Evolutionary conservation across 805 yeast species (phyloP), one percentile per base, ranked within the genome.

Genomic region (Saccharomycopsis sp.): DNA sequence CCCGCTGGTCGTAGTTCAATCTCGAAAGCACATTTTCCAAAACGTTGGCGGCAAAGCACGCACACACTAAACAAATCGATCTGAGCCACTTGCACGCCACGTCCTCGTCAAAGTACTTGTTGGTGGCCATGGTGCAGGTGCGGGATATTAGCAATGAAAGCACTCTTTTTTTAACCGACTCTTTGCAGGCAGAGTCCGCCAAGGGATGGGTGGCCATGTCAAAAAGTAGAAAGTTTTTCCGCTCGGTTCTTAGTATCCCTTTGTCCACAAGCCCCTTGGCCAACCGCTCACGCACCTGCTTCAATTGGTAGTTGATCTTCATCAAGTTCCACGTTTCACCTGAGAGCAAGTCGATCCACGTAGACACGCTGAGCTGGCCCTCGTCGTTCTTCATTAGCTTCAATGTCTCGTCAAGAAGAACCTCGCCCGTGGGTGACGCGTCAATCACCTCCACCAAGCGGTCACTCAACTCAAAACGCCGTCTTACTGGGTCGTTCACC

Each of bases 121-220:
- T 71, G 27, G 76, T 67, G 50, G 64, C 65, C 22, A 79, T 55
- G 44, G 68, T 70, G 51, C 81, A 71, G 39, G 80, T 82, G 62
- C 95, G 77, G 26, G 80, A 67, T 5, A 85, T 76, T 52, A 92
- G 67, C 37, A 86, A 57, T 34, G 72, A 69, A 48, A 87, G 64
- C 20, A 86, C 75, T 53, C 96, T 73, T 45, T 76, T 69, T 42
- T 78, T 77, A 42, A 92, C 72, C 41, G 78, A 77, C 51, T 85
- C 94, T 62, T 92, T 92, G 37, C 94, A 78, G 49, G 76, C 65
- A 33, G 80, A 71, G 60, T 92, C 98, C 23, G 88, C 80, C 10
- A 92, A 75, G 5, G 98, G 98, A 61, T 94, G 98, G 6, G 98
- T 92, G 22, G 98, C 95, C 96, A 92, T 92, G 61, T 92, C 98